phyloP scores from a whole-genome alignment of 768 basidiomycete genomes.

The Boletus coccyginus region DNA sequence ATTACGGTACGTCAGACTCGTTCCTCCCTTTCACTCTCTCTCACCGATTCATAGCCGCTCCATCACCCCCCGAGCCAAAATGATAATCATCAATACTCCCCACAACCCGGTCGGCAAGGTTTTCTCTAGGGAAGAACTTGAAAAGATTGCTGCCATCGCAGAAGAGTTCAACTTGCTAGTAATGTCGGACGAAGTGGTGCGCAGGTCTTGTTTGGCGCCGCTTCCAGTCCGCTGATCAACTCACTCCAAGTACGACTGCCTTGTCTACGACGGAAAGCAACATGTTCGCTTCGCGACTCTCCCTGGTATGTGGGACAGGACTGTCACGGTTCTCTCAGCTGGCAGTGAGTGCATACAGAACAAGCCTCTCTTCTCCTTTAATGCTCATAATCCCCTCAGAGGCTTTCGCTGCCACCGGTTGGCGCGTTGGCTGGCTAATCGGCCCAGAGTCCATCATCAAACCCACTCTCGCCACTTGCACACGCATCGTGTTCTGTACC shows the following conservation, averaged over 20 bases:
- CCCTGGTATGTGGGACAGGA: constrained; percentile 99
- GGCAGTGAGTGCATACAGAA: constrained; percentile 60
- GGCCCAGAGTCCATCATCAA: constrained; percentile 79
- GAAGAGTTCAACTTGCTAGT: constrained; percentile 91
- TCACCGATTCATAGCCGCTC: constrained; percentile 52
- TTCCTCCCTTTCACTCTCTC: neutral
- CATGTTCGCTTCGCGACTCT: constrained; percentile 91
- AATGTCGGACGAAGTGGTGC: constrained; percentile 94
- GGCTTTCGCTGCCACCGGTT: constrained; percentile 95
- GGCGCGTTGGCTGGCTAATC: constrained; percentile 97
- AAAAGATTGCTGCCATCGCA: constrained; percentile 81
- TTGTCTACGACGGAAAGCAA: constrained; percentile 84
- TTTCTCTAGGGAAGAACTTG: constrained; percentile 79
- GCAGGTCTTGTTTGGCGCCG: constrained; percentile 20
- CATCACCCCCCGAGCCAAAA: constrained; percentile 86
- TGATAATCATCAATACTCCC: constrained; percentile 94
- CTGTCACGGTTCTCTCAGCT: constrained; percentile 93
- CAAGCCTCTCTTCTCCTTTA: neutral
- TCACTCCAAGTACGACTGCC: constrained; percentile 76
- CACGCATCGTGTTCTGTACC: constrained; percentile 92
- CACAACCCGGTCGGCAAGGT: constrained; percentile 99
- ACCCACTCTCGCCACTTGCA: constrained; percentile 86
- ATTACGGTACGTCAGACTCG: constrained; percentile 52
- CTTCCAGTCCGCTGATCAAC: neutral
- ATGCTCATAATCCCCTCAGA: constrained; percentile 45